Evolutionary conservation across 2,329 filamentous ascomycete genomes (phyloP), one percentile per base, ranked within the genome.

Genomic region (Monascus ruber): DNA sequence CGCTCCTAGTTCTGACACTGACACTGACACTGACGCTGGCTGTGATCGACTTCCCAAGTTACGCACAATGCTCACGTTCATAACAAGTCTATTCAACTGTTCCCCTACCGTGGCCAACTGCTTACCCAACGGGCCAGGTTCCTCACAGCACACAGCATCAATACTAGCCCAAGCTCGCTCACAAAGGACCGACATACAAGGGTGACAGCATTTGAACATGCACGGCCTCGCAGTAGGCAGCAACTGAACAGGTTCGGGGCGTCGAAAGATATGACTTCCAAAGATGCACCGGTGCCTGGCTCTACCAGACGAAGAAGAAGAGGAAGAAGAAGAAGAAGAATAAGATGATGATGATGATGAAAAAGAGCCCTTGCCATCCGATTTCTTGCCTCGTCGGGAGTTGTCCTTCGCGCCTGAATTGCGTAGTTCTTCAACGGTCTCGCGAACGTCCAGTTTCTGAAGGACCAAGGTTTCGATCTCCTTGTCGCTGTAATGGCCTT

Each of bases 131-230:
- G 28, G 6, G 6, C 28, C 28, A 1, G 10, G 6, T 6, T 29
- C 28, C 6, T 29, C 6, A 29, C 6, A 6, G 28, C 28, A 29
- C 6, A 29, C 28, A 10, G 26, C 41, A 6, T 52, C 43, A 24
- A 59, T 39, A 25, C 47, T 46, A 17, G 47, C 48, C 40, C 47
- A 53, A 6, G 54, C 45, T 32, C 54, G 55, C 25, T 58, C 54
- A 24, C 58, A 58, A 44, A 64, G 69, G 45, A 66, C 68, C 2
- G 69, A 68, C 26, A 71, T 65, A 46, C 72, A 75, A n/a, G 49
- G 54, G 27, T 69, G 67, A 43, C 72, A 75, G 37, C 64, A 63
- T 36, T 62, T 60, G 47, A 64, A 65, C n/a, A 46, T 53, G 51
- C 72, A 75, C 26, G 26, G 40, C n/a, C 6, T 6, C 10, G 28